Evolutionary conservation across 202 grass and related monocot genomes (phyloP), one percentile per base, ranked within the genome.

Genomic region (Setaria viridis): DNA sequence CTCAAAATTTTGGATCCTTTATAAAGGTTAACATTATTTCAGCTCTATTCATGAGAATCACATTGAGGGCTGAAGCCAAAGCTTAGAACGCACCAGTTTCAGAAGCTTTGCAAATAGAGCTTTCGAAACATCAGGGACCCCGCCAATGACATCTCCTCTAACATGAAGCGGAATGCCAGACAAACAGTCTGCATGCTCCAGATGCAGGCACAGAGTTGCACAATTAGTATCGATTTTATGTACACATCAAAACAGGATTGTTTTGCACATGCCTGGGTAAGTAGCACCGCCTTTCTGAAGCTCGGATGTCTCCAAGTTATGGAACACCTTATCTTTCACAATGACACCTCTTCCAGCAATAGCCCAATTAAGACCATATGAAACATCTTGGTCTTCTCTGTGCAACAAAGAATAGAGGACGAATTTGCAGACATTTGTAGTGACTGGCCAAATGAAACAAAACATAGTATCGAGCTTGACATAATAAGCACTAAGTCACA

Each of bases 21-120:
- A 13, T 85, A 83, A 67, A 87, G 17, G 19, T 59, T 57, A 71
- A 85, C 2, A 25, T 1, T 41, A 70, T 59, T 64, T 43, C 14
- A 10, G 48, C 74, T 57, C 20, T 47, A 84, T 43, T 72, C 63
- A 77, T 66, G 13, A 71, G 3, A 67, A 67, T 32, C 12, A 69
- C 65, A 53, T 48, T 51, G 19, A 70, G 55, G 39, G 33, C 39
- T 66, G 13, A 80, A 25, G 1, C 17, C 21, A 21, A 57, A 65
- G 50, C 33, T 42, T 9, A 43, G 25, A 86, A 51, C 49, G 11
- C 69, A 98, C 95, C 78, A 89, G 80, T 92, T 95, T 94, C 41
- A 99, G 86, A 82, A 99, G 90, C 51, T 99, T 99, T 85, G 86
- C 80, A 86, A 94, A 95, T 68, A 95, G 91, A 84, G 86, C 71